Percentiles rank a stretch among this genome's conserved stretches.
Evolutionary conservation across 805 yeast genomes (phyloP).

Genomic region (Yamadazyma scolyti): DNA sequence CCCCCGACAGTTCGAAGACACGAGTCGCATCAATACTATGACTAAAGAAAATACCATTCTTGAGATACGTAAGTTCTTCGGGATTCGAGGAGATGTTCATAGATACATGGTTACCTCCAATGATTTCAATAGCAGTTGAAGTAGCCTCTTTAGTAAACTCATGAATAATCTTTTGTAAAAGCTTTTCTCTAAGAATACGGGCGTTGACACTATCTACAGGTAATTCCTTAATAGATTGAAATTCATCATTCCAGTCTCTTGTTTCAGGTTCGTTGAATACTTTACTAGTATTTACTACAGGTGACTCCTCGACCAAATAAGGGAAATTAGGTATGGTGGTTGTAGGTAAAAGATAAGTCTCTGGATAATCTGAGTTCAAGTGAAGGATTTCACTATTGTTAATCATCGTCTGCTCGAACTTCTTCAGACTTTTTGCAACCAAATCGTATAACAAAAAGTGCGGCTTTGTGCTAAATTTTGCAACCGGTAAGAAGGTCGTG

Average conservation of each 20-base stretch:
- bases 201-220: constrained; percentile 57
- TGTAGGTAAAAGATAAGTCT: constrained; percentile 58
- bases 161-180: constrained; percentile 63
- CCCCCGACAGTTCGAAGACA: constrained; percentile 63
- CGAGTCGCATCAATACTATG: constrained; percentile 65
- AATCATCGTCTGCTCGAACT: constrained; percentile 50
- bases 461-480: constrained; percentile 31
- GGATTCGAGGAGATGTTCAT: constrained; percentile 74
- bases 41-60: constrained; percentile 85
- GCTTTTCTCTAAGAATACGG: constrained; percentile 69
- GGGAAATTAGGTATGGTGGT: constrained; percentile 64
- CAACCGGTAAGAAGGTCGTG: constrained; percentile 65
- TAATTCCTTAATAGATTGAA: constrained; percentile 76
- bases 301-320: constrained; percentile 65
- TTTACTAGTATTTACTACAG: constrained; percentile 4
- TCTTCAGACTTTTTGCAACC: constrained; percentile 62
- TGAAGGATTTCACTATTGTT: constrained; percentile 46
- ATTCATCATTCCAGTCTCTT: constrained; percentile 90
- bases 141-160: constrained; percentile 78
- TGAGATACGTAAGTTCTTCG: constrained; percentile 62
- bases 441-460: constrained; percentile 56
- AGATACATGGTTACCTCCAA: constrained; percentile 69
- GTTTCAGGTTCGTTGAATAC: constrained; percentile 45
- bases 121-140: constrained; percentile 73
- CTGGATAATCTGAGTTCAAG: constrained; percentile 40